These are phyloP conservation scores for Adansonia digitata DNA, from an alignment of 345 rosid species.

Conservation along the genomic window DNA sequence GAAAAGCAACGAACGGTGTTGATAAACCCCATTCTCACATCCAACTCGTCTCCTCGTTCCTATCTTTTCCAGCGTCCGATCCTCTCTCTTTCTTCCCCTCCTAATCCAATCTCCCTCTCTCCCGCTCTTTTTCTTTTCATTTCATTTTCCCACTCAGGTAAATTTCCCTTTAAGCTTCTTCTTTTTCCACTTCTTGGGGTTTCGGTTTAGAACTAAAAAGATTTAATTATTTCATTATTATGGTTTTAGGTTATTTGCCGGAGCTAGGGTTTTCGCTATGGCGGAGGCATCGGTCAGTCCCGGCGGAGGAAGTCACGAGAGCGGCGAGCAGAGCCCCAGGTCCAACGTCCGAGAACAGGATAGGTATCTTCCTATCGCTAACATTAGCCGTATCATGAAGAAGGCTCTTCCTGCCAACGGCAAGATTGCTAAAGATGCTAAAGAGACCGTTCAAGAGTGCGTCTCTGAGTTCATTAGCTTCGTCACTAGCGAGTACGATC, in stretches of 20 bases:
- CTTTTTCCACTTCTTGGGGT: conserved; percentile 6
- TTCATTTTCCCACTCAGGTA: conserved; percentile 1
- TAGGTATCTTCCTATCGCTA: conserved; percentile 88
- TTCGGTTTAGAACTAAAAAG: neutral
- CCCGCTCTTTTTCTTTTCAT: conserved; percentile 51
- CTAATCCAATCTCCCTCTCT: conserved; percentile 44
- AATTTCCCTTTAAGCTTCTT: neutral
- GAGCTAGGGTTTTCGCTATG: conserved; percentile 10
- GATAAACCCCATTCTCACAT: conserved; percentile 52
- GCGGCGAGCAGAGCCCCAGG: conserved; percentile 90
- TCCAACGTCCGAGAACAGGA: conserved; percentile 86
- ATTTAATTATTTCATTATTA: neutral
- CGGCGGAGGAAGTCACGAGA: conserved; percentile 72
- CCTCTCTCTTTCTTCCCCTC: conserved; percentile 36
- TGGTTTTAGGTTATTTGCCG: neutral
- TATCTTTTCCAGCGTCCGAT: conserved; percentile 96
- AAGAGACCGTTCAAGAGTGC: conserved; percentile 94
- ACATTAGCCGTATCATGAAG: conserved; percentile 93
- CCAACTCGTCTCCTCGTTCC: conserved; percentile 53
- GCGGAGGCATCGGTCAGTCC: conserved; percentile 42
- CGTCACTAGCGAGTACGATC: conserved; percentile 87
- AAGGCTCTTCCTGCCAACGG: conserved; percentile 86
- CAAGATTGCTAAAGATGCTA: conserved; percentile 94
- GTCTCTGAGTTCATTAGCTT: conserved; percentile 96
- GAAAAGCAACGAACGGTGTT: conserved; percentile 55